Conservation (phyloP, 176 grass and related monocot species). For the Triticum urartu region DNA sequence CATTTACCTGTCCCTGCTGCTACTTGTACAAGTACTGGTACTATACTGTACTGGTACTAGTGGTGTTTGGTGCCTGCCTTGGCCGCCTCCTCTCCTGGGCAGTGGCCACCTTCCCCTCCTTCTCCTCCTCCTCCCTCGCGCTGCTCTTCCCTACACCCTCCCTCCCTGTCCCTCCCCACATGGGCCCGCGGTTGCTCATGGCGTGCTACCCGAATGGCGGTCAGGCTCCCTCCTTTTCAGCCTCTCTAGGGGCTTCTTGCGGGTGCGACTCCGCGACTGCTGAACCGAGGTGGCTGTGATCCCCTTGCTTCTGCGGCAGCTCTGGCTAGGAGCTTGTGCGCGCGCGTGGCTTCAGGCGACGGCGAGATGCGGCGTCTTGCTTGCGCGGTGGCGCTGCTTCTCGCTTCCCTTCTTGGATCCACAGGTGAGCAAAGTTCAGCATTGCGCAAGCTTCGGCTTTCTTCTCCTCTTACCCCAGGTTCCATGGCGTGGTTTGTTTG, state of each 20-base stretch:
- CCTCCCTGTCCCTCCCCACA: conserved; percentile 20
- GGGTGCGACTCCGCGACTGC: background rate
- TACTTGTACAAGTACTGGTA: background rate
- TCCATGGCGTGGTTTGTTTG: background rate
- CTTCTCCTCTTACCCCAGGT: no score
- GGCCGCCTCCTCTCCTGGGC: conserved; percentile 31
- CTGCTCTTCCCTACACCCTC: background rate
- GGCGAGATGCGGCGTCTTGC: conserved; percentile 38
- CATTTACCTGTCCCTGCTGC: conserved; percentile 11
- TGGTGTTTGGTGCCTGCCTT: background rate
- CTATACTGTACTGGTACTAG: background rate
- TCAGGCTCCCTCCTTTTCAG: background rate
- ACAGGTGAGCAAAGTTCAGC: conserved; percentile 40
- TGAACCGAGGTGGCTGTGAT: conserved; percentile 25
- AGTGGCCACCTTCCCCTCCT: conserved; percentile 2
- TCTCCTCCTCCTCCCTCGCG: background rate
- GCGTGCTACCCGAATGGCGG: conserved; percentile 40
- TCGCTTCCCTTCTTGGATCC: conserved; percentile 58
- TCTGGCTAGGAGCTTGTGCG: background rate
- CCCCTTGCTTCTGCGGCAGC: background rate
- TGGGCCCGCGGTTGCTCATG: conserved; percentile 22
- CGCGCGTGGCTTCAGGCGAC: background rate
- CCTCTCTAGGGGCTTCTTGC: conserved; percentile 27
- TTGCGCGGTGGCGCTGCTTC: conserved; percentile 33
- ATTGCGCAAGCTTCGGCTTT: background rate